Evolutionary conservation across 176 grass and related monocot species (phyloP).

Genomic region (Otatea glauca): DNA sequence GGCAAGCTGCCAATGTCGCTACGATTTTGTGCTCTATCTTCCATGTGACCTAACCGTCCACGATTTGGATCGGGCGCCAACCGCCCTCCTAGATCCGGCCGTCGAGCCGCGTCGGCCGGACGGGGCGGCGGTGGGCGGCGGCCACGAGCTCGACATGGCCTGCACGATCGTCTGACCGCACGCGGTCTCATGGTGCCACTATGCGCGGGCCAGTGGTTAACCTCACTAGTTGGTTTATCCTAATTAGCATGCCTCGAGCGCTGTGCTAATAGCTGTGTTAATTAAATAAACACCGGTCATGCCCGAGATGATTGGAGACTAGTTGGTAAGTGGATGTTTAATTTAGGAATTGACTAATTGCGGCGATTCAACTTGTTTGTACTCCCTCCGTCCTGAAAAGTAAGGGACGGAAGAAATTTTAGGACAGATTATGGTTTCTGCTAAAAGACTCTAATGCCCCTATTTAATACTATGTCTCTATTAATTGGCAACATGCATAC

Average conservation of each 20-base stretch:
- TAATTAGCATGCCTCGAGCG: not conserved
- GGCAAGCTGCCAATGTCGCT: constrained; percentile 50
- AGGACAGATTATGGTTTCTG: too few species aligned
- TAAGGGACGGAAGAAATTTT: too few species aligned
- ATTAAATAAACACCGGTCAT: not conserved
- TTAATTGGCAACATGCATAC: too few species aligned
- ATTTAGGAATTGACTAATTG: not conserved
- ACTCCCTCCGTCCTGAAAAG: too few species aligned
- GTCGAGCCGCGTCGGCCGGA: constrained; percentile 31
- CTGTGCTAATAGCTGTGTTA: not conserved
- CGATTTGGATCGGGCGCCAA: constrained; percentile 22
- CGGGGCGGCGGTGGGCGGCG: constrained; percentile 34
- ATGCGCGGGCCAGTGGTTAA: constrained; percentile 23
- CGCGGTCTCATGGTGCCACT: not conserved
- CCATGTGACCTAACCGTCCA: constrained; percentile 44
- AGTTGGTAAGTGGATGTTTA: not conserved
- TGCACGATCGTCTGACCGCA: constrained; percentile 26
- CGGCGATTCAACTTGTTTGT: not conserved
- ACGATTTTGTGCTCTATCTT: constrained; percentile 23
- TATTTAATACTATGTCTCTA: too few species aligned
- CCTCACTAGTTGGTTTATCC: not conserved
- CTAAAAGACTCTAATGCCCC: too few species aligned
- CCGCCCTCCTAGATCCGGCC: not conserved
- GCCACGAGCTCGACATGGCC: constrained; percentile 7
- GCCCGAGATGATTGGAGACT: not conserved